A percentile compares a stretch with the other conserved stretches of the same genome.
phyloP scores from a whole-genome alignment of 1,284 basidiomycete species.

The Fomitiporia mediterranea region DNA sequence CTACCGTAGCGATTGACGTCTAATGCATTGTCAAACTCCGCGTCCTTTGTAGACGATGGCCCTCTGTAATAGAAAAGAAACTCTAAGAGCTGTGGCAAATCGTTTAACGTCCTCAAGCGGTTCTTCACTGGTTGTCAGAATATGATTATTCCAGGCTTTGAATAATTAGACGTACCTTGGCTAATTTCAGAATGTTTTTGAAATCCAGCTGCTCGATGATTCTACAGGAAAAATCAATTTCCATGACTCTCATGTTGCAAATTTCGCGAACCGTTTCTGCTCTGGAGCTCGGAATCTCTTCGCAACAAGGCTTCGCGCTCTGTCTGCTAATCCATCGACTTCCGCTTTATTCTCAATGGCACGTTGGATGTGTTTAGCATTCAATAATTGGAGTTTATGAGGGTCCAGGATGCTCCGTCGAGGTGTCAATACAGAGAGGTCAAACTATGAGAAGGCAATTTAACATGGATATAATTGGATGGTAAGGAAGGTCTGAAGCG shows the following conservation, averaged over 20 bases:
- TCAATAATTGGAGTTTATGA: slow-evolving; percentile 69
- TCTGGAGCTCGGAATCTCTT: background rate
- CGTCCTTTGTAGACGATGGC: background rate
- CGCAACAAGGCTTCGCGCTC: background rate
- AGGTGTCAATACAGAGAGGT: slow-evolving; percentile 66
- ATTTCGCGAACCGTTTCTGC: background rate
- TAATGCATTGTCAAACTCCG: background rate
- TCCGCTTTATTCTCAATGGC: slow-evolving; percentile 1
- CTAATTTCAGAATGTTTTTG: background rate
- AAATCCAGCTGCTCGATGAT: slow-evolving; percentile 9
- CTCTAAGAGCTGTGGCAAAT: slow-evolving; percentile 7
- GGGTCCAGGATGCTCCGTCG: slow-evolving; percentile 70
- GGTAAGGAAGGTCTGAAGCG: slow-evolving; percentile 13
- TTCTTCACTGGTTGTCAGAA: slow-evolving; percentile 1
- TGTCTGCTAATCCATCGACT: background rate
- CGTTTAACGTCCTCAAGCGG: slow-evolving; percentile 13
- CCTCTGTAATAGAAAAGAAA: slow-evolving; percentile 11
- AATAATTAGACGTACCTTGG: slow-evolving; percentile 5
- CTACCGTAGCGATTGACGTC: slow-evolving; percentile 11
- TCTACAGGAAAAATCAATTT: background rate
- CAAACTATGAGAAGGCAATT: slow-evolving; percentile 45
- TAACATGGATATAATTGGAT: background rate
- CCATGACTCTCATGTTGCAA: background rate
- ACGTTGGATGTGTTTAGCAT: slow-evolving; percentile 68
- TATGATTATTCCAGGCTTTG: background rate